Evolutionary conservation across 345 rosid genomes (phyloP), one percentile per base, ranked within the genome.

Genomic region (Boechera retrofracta): DNA sequence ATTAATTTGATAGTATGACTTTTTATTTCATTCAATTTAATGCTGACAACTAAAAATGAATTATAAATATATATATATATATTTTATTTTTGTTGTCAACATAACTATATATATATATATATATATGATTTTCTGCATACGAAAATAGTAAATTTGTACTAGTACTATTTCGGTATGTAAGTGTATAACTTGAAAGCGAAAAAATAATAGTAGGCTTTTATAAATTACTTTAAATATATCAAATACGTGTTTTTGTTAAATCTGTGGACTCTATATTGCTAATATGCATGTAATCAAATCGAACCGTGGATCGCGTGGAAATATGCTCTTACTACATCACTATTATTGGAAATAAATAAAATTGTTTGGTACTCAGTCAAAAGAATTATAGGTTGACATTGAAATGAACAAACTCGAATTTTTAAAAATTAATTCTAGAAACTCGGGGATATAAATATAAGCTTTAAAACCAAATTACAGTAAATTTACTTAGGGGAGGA

Each of bases 221-320:
- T 38, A 24, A 54, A 21, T 5, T 21, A 21, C 10, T 4, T n/a
- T 55, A 41, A 55, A 56, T 69, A 41, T 42, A 39, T 68, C n/a
- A 68, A 41, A 55, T 69, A 55, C 38, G 73, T 59, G 44, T 49
- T 64, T 42, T 47, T 56, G 42, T 36, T 10, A 59, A 60, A 68
- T 9, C 29, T 68, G 74, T 69, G 63, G 69, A 61, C 69, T 39
- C 41, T 54, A 28, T 12, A 44, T n/a, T 63, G 5, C n/a, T 35
- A 64, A 12, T 53, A 39, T 11, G 45, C 80, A 77, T 42, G 69
- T 49, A 7, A 52, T 42, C 71, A 70, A 69, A 61, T 60, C 35
- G 26, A 63, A 71, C 58, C 52, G 52, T 64, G 54, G 21, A 57
- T 64, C 48, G 59, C 75, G 26, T 71, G 45, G 51, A 38, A 38